These are phyloP conservation scores for Guillardia theta DNA, from an alignment of 78 protist genomes.

Conservation along the genomic window DNA sequence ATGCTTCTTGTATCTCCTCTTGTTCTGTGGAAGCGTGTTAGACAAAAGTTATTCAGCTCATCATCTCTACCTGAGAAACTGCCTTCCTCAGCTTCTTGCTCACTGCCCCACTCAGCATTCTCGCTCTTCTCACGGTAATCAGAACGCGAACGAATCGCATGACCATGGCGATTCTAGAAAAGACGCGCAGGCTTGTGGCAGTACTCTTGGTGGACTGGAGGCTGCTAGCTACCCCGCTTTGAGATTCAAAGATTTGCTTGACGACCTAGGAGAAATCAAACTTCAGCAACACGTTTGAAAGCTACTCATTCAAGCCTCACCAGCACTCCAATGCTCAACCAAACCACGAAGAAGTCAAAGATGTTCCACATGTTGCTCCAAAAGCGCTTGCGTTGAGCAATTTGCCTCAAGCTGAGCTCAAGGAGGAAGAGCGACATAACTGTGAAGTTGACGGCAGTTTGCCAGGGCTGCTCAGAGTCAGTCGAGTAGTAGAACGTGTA, in stretches of 20 bases:
- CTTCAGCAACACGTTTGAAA: no score
- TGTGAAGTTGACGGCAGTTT: neutral
- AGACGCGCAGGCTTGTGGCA: neutral
- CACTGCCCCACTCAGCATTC: constrained; percentile 1
- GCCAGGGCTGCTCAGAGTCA: no score
- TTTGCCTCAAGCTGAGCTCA: neutral
- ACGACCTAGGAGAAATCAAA: no score
- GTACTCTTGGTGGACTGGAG: no score
- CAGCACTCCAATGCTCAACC: no score
- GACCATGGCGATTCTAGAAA: neutral
- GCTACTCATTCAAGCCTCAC: no score
- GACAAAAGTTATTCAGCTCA: no score
- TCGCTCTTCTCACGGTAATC: neutral
- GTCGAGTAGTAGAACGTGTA: no score
- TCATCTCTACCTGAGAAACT: neutral
- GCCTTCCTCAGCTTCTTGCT: neutral
- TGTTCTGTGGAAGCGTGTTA: no score
- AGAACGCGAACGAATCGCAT: neutral
- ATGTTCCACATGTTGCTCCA: neutral
- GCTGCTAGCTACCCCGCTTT: no score
- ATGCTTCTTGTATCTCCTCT: neutral
- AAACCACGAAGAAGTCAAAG: neutral
- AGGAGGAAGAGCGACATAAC: neutral
- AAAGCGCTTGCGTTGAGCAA: neutral
- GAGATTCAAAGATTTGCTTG: no score